Evolutionary conservation across 2,329 filamentous ascomycete genomes (phyloP), one percentile per base, ranked within the genome.

Genomic region (Calonectria pseudoturangicola): DNA sequence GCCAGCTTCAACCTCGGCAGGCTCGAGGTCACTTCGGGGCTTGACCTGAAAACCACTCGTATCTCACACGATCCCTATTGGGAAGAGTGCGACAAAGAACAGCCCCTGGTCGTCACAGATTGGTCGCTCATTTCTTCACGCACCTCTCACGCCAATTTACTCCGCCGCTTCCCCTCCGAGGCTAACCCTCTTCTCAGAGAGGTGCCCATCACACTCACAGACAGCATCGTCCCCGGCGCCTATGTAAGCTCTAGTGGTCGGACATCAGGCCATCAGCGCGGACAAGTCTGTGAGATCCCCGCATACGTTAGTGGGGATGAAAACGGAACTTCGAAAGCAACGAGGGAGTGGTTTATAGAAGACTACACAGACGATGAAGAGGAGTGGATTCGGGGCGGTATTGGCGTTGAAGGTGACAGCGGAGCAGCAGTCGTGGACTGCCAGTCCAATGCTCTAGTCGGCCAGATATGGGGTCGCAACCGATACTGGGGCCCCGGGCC

Each of bases 271-370:
- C 82, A 84, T 47, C 84, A 86, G 72, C 79, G 81, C 16, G 86
- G 86, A 1, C 84, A 85, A 54, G 73, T 87, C 21, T 84, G 86
- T 60, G 86, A 87, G 72, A 81, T 85, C 0, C 86, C 86, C 1
- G 85, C 85, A 1, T 86, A 87, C 54, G 79, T 87, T 1, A 82
- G 82, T 15, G 84, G 83, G 2, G 76, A 77, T 0, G 79, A 79
- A 13, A 87, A 87, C 54, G 84, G 85, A 5, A 87, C 86, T 0
- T 81, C 82, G 2, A 86, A 84, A 66, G 82, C 83, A 3, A 87
- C 86, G 4, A 80, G 86, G 7, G 86, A 87, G 76, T 87, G 86
- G 86, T 87, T 84, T 66, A 79, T 87, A 25, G 86, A 87, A 73
- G 85, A 86, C 33, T 73, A 80, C 0, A 79, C 77, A n/a, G 84